A percentile compares a stretch with the other conserved stretches of the same genome.
Conservation (phyloP, 352 stramenopile species). For the Aphanomyces cochlioides region DNA sequence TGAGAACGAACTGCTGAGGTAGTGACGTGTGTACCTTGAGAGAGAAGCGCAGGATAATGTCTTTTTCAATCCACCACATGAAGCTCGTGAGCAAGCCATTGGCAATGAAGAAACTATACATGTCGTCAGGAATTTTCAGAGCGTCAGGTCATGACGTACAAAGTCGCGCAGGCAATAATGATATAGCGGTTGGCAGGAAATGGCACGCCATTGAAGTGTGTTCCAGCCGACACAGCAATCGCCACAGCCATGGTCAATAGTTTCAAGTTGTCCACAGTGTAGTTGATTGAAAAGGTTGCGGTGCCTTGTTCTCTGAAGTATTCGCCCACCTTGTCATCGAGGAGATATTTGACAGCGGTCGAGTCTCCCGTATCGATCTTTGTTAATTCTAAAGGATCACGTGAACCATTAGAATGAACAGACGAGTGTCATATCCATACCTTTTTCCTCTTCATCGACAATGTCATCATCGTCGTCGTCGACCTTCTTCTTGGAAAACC, state of each 20-base stretch:
- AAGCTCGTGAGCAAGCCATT: slow-evolving; percentile 71
- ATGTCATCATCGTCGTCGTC: slow-evolving; percentile 28
- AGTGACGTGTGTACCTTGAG: slow-evolving; percentile 43
- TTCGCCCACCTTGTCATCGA: slow-evolving; percentile 77
- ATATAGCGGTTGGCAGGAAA: slow-evolving; percentile 59
- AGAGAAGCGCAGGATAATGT: slow-evolving; percentile 70
- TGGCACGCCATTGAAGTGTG: slow-evolving; percentile 66
- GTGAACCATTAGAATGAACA: no score
- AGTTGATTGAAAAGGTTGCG: slow-evolving; percentile 54
- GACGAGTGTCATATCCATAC: background rate
- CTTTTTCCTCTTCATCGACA: slow-evolving; percentile 27
- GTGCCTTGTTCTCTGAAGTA: slow-evolving; percentile 53
- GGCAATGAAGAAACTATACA: slow-evolving; percentile 71
- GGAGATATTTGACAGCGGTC: slow-evolving; percentile 81
- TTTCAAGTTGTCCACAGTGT: slow-evolving; percentile 82
- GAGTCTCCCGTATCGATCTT: slow-evolving; percentile 75
- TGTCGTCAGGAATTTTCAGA: background rate
- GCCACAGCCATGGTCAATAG: slow-evolving; percentile 72
- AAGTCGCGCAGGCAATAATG: slow-evolving; percentile 63
- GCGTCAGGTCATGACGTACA: slow-evolving; percentile 36
- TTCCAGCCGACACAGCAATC: slow-evolving; percentile 51
- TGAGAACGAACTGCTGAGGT: slow-evolving; percentile 4
- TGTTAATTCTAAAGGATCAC: slow-evolving; percentile 14
- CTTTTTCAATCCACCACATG: slow-evolving; percentile 67
- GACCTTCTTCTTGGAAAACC: slow-evolving; percentile 27